Evolutionary conservation across 225 moss, liverwort and hornwort genomes (phyloP).

Genomic region (Climacium dendroides): DNA sequence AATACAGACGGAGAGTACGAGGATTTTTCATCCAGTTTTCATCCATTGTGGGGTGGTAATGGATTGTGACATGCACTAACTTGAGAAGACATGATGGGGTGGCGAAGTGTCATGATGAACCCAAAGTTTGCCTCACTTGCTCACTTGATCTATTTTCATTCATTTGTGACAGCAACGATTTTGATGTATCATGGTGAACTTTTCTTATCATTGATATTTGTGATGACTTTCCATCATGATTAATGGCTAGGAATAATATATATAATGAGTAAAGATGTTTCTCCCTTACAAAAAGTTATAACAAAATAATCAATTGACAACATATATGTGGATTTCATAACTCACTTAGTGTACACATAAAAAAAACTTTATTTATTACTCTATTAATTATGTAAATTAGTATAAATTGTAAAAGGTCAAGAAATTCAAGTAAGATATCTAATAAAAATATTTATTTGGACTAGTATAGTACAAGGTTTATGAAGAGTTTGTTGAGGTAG

Average conservation of each 20-base stretch:
- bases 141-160: too few species aligned
- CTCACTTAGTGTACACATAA: fast-evolving
- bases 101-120: too few species aligned
- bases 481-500: neutral
- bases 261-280: neutral
- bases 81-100: too few species aligned
- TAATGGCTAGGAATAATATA: neutral
- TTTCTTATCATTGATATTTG: neutral
- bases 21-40: too few species aligned
- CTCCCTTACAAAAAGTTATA: neutral
- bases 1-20: too few species aligned
- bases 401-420: too few species aligned
- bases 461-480: neutral
- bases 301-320: neutral
- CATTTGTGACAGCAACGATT: too few species aligned
- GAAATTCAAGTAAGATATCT: neutral
- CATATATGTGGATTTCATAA: neutral
- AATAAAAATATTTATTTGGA: neutral
- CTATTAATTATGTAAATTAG: neutral
- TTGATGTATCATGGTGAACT: too few species aligned
- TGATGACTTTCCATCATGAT: neutral
- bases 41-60: too few species aligned
- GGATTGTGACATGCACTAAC: too few species aligned
- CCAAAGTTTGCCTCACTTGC: too few species aligned
- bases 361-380: neutral